Conservation (phyloP, 352 stramenopile genomes). For the Globisporangium yorkense region DNA sequence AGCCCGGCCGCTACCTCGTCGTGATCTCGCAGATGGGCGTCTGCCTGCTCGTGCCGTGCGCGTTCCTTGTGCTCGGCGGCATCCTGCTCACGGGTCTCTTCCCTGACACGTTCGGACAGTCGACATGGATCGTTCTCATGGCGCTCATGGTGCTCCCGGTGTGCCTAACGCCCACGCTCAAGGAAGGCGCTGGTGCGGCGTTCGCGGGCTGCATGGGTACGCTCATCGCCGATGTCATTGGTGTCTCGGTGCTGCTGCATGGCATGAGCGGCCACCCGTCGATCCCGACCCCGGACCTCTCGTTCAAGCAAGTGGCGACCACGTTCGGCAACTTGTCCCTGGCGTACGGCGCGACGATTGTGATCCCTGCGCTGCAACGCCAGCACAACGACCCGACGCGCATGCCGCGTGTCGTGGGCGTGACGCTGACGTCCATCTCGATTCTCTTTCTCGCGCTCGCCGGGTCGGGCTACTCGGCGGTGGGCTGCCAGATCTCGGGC, state of each 20-base stretch:
- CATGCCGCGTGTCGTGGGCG: conserved; percentile 45
- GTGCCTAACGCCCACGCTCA: conserved; percentile 40
- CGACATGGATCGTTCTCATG: conserved; percentile 52
- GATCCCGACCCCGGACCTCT: conserved; percentile 28
- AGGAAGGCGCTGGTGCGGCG: conserved; percentile 36
- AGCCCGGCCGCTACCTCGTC: background rate
- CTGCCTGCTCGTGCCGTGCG: conserved; percentile 36
- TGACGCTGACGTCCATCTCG: conserved; percentile 49
- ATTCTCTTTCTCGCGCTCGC: conserved; percentile 38
- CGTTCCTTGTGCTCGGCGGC: conserved; percentile 43
- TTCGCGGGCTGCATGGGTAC: conserved; percentile 43
- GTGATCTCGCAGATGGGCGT: background rate
- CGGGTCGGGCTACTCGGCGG: conserved; percentile 28
- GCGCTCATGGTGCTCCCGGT: conserved; percentile 34
- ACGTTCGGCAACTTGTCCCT: conserved; percentile 49
- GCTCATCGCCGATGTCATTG: conserved; percentile 40
- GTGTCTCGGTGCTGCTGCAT: conserved; percentile 30
- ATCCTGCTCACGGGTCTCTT: conserved; percentile 39
- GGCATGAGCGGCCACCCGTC: conserved; percentile 37
- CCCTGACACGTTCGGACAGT: conserved; percentile 29
- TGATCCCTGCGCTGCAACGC: conserved; percentile 43
- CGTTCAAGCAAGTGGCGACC: conserved; percentile 35
- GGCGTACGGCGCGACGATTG: conserved; percentile 45
- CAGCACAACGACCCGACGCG: conserved; percentile 45
- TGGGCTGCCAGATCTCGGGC: conserved; percentile 46